Conservation (phyloP, 176 grass and related monocot species). For the Ampelocalamus luodianensis region DNA sequence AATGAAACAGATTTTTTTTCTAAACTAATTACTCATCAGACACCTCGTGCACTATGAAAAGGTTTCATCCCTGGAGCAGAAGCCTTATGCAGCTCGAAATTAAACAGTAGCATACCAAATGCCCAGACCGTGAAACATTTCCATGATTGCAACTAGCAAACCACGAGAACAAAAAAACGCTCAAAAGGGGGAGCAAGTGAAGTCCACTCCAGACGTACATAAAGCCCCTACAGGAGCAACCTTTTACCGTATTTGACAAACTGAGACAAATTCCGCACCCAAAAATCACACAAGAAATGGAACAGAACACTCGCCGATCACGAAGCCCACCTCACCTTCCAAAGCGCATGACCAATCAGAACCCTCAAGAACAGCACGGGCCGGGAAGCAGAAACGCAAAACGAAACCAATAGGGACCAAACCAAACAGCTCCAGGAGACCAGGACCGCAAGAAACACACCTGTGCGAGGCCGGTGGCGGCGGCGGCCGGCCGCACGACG, state of each 20-base stretch:
- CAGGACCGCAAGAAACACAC: background rate
- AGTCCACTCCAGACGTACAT: background rate
- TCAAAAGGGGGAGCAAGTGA: background rate
- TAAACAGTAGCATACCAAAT: background rate
- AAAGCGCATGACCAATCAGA: conserved; percentile 21
- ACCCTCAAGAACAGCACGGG: background rate
- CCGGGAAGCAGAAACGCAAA: background rate
- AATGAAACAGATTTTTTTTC: background rate
- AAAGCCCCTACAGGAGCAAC: background rate
- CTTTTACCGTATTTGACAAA: background rate
- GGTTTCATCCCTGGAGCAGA: background rate
- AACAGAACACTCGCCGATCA: background rate
- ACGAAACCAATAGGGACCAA: too few relatives aligned
- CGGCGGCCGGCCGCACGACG: conserved; percentile 34
- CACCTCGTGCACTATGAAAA: background rate
- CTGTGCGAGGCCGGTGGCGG: conserved; percentile 27
- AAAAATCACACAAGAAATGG: background rate
- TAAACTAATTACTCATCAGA: background rate
- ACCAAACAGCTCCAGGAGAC: too few relatives aligned
- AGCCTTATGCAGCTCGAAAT: background rate
- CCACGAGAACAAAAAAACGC: too few relatives aligned
- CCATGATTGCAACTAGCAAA: background rate
- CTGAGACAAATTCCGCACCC: background rate
- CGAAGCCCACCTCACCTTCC: background rate
- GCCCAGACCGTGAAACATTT: background rate